These are phyloP conservation scores for Apiospora pterosperma DNA, from an alignment of 2,329 filamentous ascomycete genomes.

Conservation along the genomic window DNA sequence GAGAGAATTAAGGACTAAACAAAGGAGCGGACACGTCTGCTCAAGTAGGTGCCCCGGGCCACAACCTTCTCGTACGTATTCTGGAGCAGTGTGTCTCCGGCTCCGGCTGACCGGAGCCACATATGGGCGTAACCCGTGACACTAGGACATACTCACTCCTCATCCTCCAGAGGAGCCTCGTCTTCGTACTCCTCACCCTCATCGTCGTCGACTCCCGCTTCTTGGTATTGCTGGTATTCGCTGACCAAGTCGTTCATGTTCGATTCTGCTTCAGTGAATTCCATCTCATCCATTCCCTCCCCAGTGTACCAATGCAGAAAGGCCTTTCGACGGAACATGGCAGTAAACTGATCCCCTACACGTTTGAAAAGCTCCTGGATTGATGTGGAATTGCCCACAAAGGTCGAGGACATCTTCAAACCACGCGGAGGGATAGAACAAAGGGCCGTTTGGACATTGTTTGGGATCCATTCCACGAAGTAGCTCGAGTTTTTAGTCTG, in stretches of 20 bases:
- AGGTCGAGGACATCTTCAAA: constrained; percentile 98
- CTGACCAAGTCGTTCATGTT: constrained; percentile 99
- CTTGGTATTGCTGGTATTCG: constrained; percentile 99
- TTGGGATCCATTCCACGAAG: constrained; percentile 99
- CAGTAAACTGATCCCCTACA: constrained; percentile 98
- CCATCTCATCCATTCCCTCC: constrained; percentile 99
- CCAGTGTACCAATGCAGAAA: constrained; percentile 99
- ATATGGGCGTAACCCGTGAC: too few relatives aligned
- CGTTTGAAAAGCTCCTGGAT: constrained; percentile 99
- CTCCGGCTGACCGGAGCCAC: too few relatives aligned
- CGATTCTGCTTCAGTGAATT: constrained; percentile 99
- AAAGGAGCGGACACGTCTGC: too few relatives aligned
- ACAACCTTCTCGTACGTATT: too few relatives aligned
- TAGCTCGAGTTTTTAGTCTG: constrained; percentile 99
- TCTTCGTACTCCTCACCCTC: constrained; percentile 11
- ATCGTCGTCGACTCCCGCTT: constrained; percentile 58
- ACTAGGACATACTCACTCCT: too few relatives aligned
- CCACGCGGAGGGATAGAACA: constrained; percentile 98
- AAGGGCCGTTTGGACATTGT: constrained; percentile 99
- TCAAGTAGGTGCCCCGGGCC: too few relatives aligned
- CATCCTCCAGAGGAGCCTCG: background rate
- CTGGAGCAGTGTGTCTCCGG: too few relatives aligned
- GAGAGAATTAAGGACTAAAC: too few relatives aligned
- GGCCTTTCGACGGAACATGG: constrained; percentile 99
- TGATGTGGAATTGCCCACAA: constrained; percentile 97